Base-by-base conservation (phyloP, 352 stramenopile genomes). In the Globisporangium iwayamae region DNA sequence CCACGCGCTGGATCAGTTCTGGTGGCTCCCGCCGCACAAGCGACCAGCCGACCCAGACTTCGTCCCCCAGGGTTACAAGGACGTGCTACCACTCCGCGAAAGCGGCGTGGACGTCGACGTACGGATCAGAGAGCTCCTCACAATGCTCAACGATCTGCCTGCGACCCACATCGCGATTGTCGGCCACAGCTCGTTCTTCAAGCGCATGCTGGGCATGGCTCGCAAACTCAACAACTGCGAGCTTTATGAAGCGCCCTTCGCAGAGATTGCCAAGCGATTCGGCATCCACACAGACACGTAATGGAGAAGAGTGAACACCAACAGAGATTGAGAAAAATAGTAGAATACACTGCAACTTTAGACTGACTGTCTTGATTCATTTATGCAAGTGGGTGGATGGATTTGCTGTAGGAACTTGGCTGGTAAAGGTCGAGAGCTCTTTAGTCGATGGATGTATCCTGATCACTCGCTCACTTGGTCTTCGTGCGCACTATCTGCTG, bases 111-210 rank as follows among this genome's bases (percentile, higher is more conserved):
- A 94, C 39, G 30, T 96, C 7, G 83, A 94, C 28, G 62, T 48
- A 25, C 75, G 87, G n/a, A 94, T 96, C 63, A 64, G 71, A 18
- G 72, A 73, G 28, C 91, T 96, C 54, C 58, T 93, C 14, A 5
- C 22, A 9, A 80, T 76, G 38, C 51, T 96, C 5, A 57, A 59
- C n/a, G 77, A 75, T 25, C 66, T 89, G 30, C 83, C 83, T 13
- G 73, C 93, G 60, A 56, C 74, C 36, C 79, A 92, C 64, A 93
- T 96, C 57, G 83, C 79, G 22, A 68, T 96, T 51, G 83, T 96
- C 30, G 83, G 87, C 20, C 87, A 96, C 69, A 94, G 85, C 45
- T 78, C 79, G 34, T 96, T 83, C 67, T 94, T 96, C 71, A 96
- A 93, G 63, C 79, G 82, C 16, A 88, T 93, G 85, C 74, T 93